Evolutionary conservation across 345 rosid genomes (phyloP).

Genomic region (Arabis alpina): DNA sequence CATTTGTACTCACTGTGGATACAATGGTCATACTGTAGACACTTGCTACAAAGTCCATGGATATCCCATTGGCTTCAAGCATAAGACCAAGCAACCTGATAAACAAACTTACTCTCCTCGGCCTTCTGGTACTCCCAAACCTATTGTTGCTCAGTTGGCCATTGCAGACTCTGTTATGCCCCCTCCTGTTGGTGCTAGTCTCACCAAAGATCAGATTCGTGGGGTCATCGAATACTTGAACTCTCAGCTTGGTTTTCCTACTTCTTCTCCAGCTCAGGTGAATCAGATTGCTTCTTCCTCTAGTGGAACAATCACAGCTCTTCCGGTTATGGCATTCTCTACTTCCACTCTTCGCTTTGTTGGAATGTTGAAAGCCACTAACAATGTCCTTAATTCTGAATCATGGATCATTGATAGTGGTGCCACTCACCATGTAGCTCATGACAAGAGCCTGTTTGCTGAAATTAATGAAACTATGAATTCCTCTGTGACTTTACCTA

Average conservation of each 20-base stretch:
- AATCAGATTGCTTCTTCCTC: not conserved
- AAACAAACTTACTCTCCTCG: not conserved
- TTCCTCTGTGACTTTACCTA: not conserved
- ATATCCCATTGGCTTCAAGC: not conserved
- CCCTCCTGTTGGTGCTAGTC: too few relatives aligned
- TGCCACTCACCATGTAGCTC: not conserved
- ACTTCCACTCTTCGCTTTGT: not conserved
- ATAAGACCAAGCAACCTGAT: not conserved
- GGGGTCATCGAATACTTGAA: not conserved
- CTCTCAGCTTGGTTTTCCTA: too few relatives aligned
- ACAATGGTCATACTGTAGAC: not conserved
- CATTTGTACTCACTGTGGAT: not conserved
- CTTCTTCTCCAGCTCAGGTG: too few relatives aligned
- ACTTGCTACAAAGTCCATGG: not conserved
- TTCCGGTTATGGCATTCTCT: not conserved
- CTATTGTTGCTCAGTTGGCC: not conserved
- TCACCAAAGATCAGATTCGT: not conserved
- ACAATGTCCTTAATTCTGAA: not conserved
- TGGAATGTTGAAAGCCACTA: not conserved
- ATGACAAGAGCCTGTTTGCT: not conserved
- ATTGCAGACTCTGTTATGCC: too few relatives aligned
- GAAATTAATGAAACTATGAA: not conserved
- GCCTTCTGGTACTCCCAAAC: not conserved
- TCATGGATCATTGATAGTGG: not conserved
- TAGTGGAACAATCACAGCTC: not conserved